Conservation (phyloP, 2,329 filamentous ascomycete genomes). For the Cryphonectria japonica region DNA sequence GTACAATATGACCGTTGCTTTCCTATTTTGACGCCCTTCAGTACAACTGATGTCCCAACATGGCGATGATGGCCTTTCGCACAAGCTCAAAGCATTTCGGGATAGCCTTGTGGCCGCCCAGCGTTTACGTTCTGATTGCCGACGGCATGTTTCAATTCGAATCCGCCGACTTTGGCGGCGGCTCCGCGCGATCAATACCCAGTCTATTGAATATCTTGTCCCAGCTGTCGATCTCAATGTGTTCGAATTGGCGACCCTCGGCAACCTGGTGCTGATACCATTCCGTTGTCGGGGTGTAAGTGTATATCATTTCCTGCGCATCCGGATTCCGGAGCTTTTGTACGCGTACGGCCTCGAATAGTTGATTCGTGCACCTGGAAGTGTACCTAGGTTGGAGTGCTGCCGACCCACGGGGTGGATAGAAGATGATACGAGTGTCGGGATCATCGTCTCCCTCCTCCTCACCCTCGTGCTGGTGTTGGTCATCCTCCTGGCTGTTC, state of each 20-base stretch:
- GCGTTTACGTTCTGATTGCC: background rate
- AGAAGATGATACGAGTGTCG: slow-evolving; percentile 48
- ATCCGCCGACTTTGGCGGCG: background rate
- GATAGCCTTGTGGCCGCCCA: slow-evolving; percentile 14
- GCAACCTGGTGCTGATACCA: slow-evolving; percentile 56
- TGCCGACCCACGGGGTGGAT: slow-evolving; percentile 45
- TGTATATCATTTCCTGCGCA: slow-evolving; percentile 41
- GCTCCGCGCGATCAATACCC: background rate
- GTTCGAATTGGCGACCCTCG: slow-evolving; percentile 54
- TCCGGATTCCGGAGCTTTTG: slow-evolving; percentile 31
- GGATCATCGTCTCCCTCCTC: slow-evolving; percentile 30
- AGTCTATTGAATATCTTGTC: slow-evolving; percentile 42
- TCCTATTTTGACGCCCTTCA: background rate
- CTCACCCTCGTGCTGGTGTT: slow-evolving; percentile 28
- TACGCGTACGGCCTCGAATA: slow-evolving; percentile 45
- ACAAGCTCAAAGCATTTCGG: background rate
- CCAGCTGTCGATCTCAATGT: slow-evolving; percentile 52
- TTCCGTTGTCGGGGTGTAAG: slow-evolving; percentile 50
- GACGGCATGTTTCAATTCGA: background rate
- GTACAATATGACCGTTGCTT: background rate
- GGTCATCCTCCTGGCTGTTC: slow-evolving; percentile 1
- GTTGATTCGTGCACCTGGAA: slow-evolving; percentile 47
- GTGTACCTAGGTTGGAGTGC: slow-evolving; percentile 9
- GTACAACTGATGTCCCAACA: background rate
- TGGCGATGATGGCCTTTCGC: too few relatives aligned